Base-by-base conservation (phyloP, 768 basidiomycete species). In the Hygrocybe coccinea region DNA sequence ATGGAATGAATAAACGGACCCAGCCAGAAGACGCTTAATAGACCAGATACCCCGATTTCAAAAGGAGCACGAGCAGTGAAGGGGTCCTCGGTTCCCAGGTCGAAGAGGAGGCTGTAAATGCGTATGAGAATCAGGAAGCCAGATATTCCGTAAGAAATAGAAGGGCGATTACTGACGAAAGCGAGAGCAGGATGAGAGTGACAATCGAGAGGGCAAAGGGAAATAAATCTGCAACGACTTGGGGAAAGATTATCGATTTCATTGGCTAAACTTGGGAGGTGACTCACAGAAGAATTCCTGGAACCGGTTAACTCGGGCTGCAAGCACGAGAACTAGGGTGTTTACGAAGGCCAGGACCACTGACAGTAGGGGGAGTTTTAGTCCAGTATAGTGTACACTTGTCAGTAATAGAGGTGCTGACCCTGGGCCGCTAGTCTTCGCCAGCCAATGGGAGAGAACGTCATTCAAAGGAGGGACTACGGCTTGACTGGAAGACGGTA, bases 211-310 rank as follows among this genome's bases (percentile, higher is more conserved):
- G 74, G n/a, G 70, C 76, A 53, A 84, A 70, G n/a, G 83, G 83
- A 63, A 83, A 82, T 21, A 81, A 64, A 67, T 84, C 82, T 5
- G 83, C 83, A 45, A 79, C 68, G 63, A 77, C 82, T 84, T 29
- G 29, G 59, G n/a, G 19, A 21, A 29, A 6, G 43, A 19, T 36
- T 15, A 12, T 17, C 41, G 17, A 34, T 34, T 29, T 25, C n/a
- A n/a, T n/a, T n/a, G n/a, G 15, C 41, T 25, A 35, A 35, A 21
- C 3, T 14, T 43, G 24, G 44, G 29, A 9, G n/a, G 37, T 22
- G 5, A 71, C 79, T 61, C 56, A 84, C 82, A 85, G 70, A 79
- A 84, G 66, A 77, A 85, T 22, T 80, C 79, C 62, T 82, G 79
- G 63, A 79, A 84, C 21, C 68, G 62, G 67, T 84, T 84, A 44